Evolutionary conservation across 1,284 basidiomycete species (phyloP), one percentile per base, ranked within the genome.

Genomic region (Anthracocystis panici-leucophaei): DNA sequence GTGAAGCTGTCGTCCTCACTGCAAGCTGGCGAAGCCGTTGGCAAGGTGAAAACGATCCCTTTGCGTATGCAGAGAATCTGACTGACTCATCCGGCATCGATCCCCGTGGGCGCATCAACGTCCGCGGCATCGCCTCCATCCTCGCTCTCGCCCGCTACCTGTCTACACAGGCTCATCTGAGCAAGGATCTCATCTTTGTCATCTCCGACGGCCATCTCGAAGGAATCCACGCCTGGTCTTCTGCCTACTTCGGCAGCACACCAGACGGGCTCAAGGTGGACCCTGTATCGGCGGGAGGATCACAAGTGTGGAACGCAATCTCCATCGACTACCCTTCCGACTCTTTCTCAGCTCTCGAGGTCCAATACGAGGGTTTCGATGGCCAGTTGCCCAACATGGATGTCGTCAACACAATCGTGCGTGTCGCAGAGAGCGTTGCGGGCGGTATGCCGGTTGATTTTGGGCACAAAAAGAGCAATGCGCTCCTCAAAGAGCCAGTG

Each of bases 381-480:
- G 96, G 95, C 5, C 92, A 94, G 31, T 87, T 98, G 48, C 95
- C 97, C 0, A 99, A 99, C 82, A 94, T 97, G 86, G 96, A 99
- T 85, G 88, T 97, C 1, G 86, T 97, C 77, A 97, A 97, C 85
- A 92, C 93, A 0, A 89, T 94, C 49, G 88, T 90, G 3, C 86
- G 91, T 35, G 92, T 98, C 51, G 88, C 93, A 2, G 88, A 89
- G 35, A 90, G 90, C 80, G 90, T 91, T 1, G 91, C 78, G 85
- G 94, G 14, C 5, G 57, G 73, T 8, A 57, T 75, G 41, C 64
- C 67, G 0, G 45, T 64, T 3, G 40, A 33, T 5, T 65, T 75
- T 7, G 60, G 50, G 10, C 48, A 31, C 14, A 52, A 29, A 10
- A 8, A 59, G 8, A 42, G 31, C 21, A 31, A 21, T 18, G 60